phyloP scores from a whole-genome alignment of 768 basidiomycete genomes.

The Russula sp. region DNA sequence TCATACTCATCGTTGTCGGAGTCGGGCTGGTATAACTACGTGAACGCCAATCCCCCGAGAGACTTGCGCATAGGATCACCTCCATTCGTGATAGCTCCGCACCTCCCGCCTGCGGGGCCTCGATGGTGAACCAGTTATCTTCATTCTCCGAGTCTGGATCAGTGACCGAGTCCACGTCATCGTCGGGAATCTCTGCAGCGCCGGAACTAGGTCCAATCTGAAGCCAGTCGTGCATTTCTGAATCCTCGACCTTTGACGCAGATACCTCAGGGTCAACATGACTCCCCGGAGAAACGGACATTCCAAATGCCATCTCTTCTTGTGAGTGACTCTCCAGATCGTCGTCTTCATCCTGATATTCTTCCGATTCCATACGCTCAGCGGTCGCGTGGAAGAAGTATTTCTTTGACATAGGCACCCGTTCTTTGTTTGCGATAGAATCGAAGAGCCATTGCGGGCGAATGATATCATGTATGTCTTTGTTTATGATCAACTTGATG shows the following conservation, averaged over 20 bases:
- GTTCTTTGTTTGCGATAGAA: slow-evolving; percentile 53
- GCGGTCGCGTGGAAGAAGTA: slow-evolving; percentile 75
- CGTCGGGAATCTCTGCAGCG: slow-evolving; percentile 26
- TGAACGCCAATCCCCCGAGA: not conserved
- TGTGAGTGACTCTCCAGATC: not conserved
- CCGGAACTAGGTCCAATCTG: slow-evolving; percentile 27
- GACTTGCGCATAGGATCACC: not conserved
- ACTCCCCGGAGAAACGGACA: not conserved
- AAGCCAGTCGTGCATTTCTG: slow-evolving; percentile 20
- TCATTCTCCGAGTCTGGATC: slow-evolving; percentile 67
- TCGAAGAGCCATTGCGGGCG: slow-evolving; percentile 78
- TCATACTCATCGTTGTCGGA: slow-evolving; percentile 4
- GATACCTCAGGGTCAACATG: not conserved
- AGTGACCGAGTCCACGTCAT: slow-evolving; percentile 41
- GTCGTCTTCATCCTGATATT: slow-evolving; percentile 34
- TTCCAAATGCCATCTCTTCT: not conserved
- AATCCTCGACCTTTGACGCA: slow-evolving; percentile 31
- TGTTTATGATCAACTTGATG: slow-evolving; percentile 61
- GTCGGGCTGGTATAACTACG: not conserved
- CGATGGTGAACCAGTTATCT: slow-evolving; percentile 36
- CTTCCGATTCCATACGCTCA: slow-evolving; percentile 40
- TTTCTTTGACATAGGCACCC: slow-evolving; percentile 60
- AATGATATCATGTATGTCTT: slow-evolving; percentile 63
- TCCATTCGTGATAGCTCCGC: slow-evolving; percentile 1
- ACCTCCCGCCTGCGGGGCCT: slow-evolving; percentile 7